A percentile compares a stretch with the other conserved stretches of the same genome.
These are phyloP conservation scores for Gentiana macrophylla DNA, from an alignment of 257 asterid genomes.

Conservation along the genomic window DNA sequence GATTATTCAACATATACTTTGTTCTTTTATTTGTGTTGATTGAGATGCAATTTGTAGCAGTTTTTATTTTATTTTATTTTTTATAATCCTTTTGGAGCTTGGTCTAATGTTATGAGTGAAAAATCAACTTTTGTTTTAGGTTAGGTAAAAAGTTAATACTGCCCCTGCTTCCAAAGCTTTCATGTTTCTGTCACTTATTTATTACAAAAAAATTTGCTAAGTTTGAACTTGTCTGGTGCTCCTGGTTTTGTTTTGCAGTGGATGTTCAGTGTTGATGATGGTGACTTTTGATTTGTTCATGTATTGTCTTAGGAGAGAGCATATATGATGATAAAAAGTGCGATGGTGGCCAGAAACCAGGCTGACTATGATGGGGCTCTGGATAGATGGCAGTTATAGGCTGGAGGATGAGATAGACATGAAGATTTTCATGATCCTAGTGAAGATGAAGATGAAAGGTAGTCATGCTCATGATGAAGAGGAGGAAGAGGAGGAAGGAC, in stretches of 20 bases:
- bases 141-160: too few relatives aligned
- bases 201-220: too few relatives aligned
- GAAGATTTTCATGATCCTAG: conserved; percentile 61
- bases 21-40: too few relatives aligned
- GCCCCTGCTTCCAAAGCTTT: too few relatives aligned
- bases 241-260: too few relatives aligned
- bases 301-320: conserved; percentile 67
- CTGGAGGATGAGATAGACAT: conserved; percentile 37
- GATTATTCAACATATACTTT: too few relatives aligned
- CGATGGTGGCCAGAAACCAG: conserved; percentile 33
- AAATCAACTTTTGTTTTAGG: too few relatives aligned
- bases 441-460: conserved; percentile 46
- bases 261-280: not conserved
- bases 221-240: not conserved
- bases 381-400: conserved; percentile 61
- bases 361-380: conserved; percentile 68
- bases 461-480: conserved; percentile 27
- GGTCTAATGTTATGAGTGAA: too few relatives aligned
- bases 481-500: conserved; percentile 51
- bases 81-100: too few relatives aligned
- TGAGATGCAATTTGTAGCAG: too few relatives aligned
- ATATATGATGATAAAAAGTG: conserved; percentile 80
- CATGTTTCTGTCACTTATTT: too few relatives aligned
- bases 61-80: too few relatives aligned
- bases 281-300: not conserved